A percentile compares a stretch with the other conserved stretches of the same genome.
phyloP scores from a whole-genome alignment of 495 filamentous ascomycete genomes.

The Hamigera avellanea region DNA sequence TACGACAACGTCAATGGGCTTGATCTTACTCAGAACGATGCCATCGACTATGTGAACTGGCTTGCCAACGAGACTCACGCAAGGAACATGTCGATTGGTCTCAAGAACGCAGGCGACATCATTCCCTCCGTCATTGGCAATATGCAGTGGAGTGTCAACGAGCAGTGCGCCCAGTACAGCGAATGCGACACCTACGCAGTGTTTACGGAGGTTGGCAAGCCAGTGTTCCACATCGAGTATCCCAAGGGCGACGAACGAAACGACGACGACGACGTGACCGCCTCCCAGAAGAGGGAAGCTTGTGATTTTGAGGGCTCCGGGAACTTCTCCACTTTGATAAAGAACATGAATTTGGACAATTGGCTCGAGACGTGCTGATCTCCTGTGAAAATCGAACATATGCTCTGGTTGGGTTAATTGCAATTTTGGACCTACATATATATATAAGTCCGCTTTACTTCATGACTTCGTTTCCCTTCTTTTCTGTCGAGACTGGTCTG shows the following conservation, averaged over 20 bases:
- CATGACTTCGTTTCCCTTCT: no score
- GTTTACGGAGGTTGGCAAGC: slow-evolving; percentile 49
- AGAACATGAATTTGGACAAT: slow-evolving; percentile 48
- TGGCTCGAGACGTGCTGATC: slow-evolving; percentile 42
- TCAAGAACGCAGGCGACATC: slow-evolving; percentile 56
- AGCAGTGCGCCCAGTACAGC: slow-evolving; percentile 52
- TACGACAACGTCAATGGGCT: slow-evolving; percentile 49
- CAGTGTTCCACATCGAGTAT: slow-evolving; percentile 69
- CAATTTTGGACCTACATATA: no score
- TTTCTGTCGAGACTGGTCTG: no score
- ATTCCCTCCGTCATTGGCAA: slow-evolving; percentile 41
- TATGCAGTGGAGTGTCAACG: slow-evolving; percentile 60
- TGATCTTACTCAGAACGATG: slow-evolving; percentile 38
- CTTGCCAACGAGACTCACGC: slow-evolving; percentile 40
- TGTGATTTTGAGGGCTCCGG: slow-evolving; percentile 25
- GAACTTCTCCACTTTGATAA: slow-evolving; percentile 53
- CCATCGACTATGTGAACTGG: slow-evolving; percentile 47
- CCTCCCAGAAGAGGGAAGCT: slow-evolving; percentile 14
- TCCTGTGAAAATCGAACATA: neutral
- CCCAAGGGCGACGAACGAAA: slow-evolving; percentile 31
- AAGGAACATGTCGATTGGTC: slow-evolving; percentile 41
- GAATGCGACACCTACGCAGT: slow-evolving; percentile 45
- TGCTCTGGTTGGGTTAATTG: no score
- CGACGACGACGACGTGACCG: slow-evolving; percentile 22
- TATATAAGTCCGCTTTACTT: no score